Conservation (phyloP, 306 rosid species). For the Gynostemma pentaphyllum region DNA sequence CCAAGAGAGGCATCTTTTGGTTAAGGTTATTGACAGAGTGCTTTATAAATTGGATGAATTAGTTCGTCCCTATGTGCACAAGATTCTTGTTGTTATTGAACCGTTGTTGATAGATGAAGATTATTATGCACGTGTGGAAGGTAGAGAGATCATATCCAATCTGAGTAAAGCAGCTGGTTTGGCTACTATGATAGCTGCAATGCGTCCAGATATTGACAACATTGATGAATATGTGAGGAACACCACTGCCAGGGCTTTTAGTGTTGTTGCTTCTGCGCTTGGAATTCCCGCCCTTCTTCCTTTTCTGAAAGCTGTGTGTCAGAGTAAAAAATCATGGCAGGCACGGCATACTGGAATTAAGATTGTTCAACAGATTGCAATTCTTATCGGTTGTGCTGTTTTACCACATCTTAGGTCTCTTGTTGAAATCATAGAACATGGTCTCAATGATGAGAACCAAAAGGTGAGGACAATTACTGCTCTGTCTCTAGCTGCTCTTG, state of each 20-base stretch:
- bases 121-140: conserved; percentile 92
- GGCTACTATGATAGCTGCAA: conserved; percentile 98
- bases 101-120: conserved; percentile 94
- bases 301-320: conserved; percentile 90
- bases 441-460: conserved; percentile 87
- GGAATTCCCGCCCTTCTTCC: conserved; percentile 93
- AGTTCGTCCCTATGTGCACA: conserved; percentile 92
- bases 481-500: conserved; percentile 88
- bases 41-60: conserved; percentile 89
- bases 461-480: conserved; percentile 94
- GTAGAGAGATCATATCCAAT: conserved; percentile 89
- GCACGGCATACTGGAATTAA: conserved; percentile 95
- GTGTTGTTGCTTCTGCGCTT: conserved; percentile 93
- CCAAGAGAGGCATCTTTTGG: conserved; percentile 75
- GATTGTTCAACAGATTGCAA: conserved; percentile 97
- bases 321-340: conserved; percentile 97
- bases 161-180: conserved; percentile 97
- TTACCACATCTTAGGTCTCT: conserved; percentile 83
- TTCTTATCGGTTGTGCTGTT: conserved; percentile 90
- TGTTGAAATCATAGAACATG: conserved; percentile 86
- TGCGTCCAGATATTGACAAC: conserved; percentile 97
- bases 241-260: conserved; percentile 90
- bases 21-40: conserved; percentile 77
- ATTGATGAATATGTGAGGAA: conserved; percentile 90
- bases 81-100: conserved; percentile 93